These are phyloP conservation scores for Diutina ranongensis DNA, from an alignment of 1,139 yeast species.

Conservation along the genomic window DNA sequence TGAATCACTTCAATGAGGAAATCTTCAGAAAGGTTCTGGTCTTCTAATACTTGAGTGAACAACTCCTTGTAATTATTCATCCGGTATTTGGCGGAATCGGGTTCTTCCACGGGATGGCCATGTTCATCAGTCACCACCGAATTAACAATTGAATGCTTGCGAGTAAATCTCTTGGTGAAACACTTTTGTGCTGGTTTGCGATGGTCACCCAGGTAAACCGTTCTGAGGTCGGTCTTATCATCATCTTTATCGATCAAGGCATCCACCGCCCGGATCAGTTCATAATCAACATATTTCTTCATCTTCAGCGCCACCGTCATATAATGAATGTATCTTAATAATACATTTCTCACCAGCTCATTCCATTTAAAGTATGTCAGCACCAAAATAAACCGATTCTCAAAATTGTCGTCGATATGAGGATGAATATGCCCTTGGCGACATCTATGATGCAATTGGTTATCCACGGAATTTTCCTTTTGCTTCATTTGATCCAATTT, in stretches of 20 bases:
- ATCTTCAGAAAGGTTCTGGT: slow-evolving; percentile 3
- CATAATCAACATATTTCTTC: slow-evolving; percentile 24
- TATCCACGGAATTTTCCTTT: neutral
- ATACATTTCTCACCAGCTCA: slow-evolving; percentile 22
- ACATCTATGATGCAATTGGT: neutral
- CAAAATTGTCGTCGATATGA: slow-evolving; percentile 17
- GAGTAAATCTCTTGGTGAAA: neutral
- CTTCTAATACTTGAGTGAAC: slow-evolving; percentile 1
- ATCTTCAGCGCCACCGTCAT: slow-evolving; percentile 21
- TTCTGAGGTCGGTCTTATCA: neutral
- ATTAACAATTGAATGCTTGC: neutral
- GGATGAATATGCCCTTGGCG: neutral
- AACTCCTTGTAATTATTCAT: neutral
- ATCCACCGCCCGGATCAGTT: slow-evolving; percentile 27
- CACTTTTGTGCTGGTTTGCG: neutral
- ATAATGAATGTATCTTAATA: slow-evolving; percentile 29
- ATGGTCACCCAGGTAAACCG: neutral
- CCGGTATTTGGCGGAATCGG: neutral
- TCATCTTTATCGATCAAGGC: neutral
- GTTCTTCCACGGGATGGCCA: neutral
- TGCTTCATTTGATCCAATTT: neutral
- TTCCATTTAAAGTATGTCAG: slow-evolving; percentile 37
- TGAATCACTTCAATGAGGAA: neutral
- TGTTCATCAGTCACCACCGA: neutral
- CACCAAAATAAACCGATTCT: slow-evolving; percentile 29